Conservation (phyloP, 2,329 filamentous ascomycete species). For the Cryphonectria carpinicola region DNA sequence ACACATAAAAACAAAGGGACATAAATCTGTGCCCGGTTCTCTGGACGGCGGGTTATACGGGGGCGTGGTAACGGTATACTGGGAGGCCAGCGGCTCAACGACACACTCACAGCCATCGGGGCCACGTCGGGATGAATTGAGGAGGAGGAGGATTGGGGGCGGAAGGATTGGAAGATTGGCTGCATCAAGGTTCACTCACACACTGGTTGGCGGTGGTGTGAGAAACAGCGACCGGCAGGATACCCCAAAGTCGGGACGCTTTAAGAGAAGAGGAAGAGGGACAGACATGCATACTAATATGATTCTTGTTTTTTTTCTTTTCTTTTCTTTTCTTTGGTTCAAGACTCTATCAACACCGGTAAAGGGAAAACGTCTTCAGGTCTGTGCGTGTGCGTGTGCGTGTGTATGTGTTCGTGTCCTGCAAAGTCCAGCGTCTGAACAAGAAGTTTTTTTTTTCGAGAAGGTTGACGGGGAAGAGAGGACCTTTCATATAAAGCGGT, state of each 20-base stretch:
- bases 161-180: not conserved
- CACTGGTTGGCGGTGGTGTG: not conserved
- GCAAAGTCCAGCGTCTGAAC: slow-evolving; percentile 18
- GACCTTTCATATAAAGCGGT: not conserved
- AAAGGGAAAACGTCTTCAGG: not conserved
- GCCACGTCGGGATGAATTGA: not conserved
- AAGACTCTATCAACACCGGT: not conserved
- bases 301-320: slow-evolving; percentile 8
- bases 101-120: not conserved
- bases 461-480: slow-evolving; percentile 1
- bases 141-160: no score
- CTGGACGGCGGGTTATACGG: not conserved
- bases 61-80: not conserved
- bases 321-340: slow-evolving; percentile 16
- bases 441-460: not conserved
- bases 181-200: not conserved
- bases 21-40: slow-evolving; percentile 12
- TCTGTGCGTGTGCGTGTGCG: not conserved
- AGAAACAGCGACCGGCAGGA: not conserved
- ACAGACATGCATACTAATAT: slow-evolving; percentile 28
- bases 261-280: not conserved
- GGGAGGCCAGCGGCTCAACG: not conserved
- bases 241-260: slow-evolving; percentile 10
- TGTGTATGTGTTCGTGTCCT: not conserved
- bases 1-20: not conserved